Evolutionary conservation across 495 filamentous ascomycete species (phyloP), one percentile per base, ranked within the genome.

Genomic region (Tuber calosporum): DNA sequence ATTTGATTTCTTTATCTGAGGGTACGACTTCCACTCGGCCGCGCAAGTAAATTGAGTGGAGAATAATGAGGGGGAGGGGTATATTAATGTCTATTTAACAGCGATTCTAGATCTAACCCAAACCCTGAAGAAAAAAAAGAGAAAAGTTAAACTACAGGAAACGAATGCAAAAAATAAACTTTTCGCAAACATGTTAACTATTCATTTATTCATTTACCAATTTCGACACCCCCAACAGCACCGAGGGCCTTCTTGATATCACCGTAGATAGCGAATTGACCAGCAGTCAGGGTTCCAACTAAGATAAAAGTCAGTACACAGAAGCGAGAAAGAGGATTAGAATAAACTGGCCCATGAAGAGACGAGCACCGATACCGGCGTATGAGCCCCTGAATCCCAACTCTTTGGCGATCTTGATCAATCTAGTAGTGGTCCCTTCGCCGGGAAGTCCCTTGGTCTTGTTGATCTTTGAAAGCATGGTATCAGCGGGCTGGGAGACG

Each of bases 391-490:
- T 88, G 80, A 99, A 79, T 82, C 95, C 95, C 79, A 99, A 91
- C 86, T 99, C 95, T 84, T 91, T 92, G 77, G 85, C 93, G 83
- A 98, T 98, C 90, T 97, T 97, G 87, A 97, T 88, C 76, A 99
- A 86, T 84, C 95, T 92, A 84, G 85, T 87, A 78, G 89, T 90
- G 82, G 93, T 99, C 83, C 94, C 89, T 88, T 99, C 94, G 85
- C 95, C 95, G 73, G 95, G 95, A 67, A 90, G 86, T 84, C 95
- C 95, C 86, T 92, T 93, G 85, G 93, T 96, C 93, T 99, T 99
- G 92, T 99, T 99, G 89, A 99, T 99, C 90, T 98, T 98, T 87
- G 87, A 91, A 80, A 99, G 90, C 95, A 98, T 98, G 82, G 95
- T 99, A 84, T 98, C 95, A 82, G 95, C 95, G 80, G 95, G 94